Percentiles rank a stretch among this genome's conserved stretches.
Conservation (phyloP, 148 eudicot genomes). For the Silene latifolia region DNA sequence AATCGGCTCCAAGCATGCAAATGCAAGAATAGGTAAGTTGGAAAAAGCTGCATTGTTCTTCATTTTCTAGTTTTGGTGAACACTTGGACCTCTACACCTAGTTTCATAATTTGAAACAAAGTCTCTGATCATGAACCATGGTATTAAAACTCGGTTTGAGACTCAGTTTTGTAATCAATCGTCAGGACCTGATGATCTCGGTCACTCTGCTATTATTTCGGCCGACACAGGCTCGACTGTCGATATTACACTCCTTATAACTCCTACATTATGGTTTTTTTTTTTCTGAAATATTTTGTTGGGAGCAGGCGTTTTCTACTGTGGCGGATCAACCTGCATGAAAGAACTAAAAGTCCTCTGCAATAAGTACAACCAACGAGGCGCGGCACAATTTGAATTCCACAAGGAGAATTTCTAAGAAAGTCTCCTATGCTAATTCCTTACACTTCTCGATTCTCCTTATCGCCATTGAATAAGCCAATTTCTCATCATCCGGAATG, state of each 20-base stretch:
- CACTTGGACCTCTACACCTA: too few relatives aligned
- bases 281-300: not conserved
- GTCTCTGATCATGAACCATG: too few relatives aligned
- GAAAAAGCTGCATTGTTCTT: too few relatives aligned
- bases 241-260: too few relatives aligned
- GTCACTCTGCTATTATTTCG: too few relatives aligned
- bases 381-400: constrained; percentile 83
- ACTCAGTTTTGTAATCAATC: too few relatives aligned
- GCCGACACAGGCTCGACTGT: too few relatives aligned
- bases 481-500: constrained; percentile 1
- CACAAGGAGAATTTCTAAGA: constrained; percentile 90
- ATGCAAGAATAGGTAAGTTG: constrained; percentile 86
- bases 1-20: constrained; percentile 76
- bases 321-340: constrained; percentile 69
- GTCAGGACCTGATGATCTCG: too few relatives aligned
- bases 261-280: not conserved
- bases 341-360: constrained; percentile 72
- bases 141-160: too few relatives aligned
- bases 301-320: constrained; percentile 87
- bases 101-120: not conserved
- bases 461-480: not conserved
- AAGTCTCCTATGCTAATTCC: constrained; percentile 7
- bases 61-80: too few relatives aligned
- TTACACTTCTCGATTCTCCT: not conserved
- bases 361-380: constrained; percentile 78